phyloP scores from a whole-genome alignment of 2,329 filamentous ascomycete genomes.

The Cytospora mali region DNA sequence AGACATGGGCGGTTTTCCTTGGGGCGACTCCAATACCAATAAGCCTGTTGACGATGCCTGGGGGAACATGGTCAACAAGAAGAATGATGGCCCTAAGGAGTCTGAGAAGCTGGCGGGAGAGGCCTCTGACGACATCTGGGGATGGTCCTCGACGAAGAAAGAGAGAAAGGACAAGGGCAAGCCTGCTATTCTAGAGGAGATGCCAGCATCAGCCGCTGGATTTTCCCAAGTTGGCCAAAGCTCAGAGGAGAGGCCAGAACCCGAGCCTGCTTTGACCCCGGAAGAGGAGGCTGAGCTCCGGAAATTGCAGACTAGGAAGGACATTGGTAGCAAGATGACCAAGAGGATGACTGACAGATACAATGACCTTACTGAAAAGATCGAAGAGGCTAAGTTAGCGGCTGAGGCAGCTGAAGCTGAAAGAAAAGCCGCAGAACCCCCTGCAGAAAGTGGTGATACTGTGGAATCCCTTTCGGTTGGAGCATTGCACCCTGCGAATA shows the following conservation, averaged over 20 bases:
- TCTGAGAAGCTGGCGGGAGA: slow-evolving; percentile 29
- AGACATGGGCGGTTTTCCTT: slow-evolving; percentile 37
- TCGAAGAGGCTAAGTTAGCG: slow-evolving; percentile 14
- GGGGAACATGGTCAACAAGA: slow-evolving; percentile 28
- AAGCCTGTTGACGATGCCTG: slow-evolving; percentile 41
- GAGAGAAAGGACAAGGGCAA: slow-evolving; percentile 37
- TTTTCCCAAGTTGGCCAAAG: background rate
- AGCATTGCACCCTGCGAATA: background rate
- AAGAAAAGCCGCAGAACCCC: slow-evolving; percentile 1
- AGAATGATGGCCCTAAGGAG: slow-evolving; percentile 35
- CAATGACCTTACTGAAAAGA: slow-evolving; percentile 21
- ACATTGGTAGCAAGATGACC: slow-evolving; percentile 14
- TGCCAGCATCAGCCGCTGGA: slow-evolving; percentile 21
- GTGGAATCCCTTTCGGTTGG: background rate
- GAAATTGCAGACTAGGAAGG: slow-evolving; percentile 23
- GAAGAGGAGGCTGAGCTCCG: slow-evolving; percentile 40
- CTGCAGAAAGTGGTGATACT: background rate
- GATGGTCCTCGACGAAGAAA: slow-evolving; percentile 28
- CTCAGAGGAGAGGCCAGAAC: background rate
- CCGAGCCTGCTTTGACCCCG: slow-evolving; percentile 22
- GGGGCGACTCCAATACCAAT: slow-evolving; percentile 40
- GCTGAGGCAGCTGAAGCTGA: slow-evolving; percentile 15
- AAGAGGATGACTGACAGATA: slow-evolving; percentile 22
- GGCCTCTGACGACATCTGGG: slow-evolving; percentile 28
- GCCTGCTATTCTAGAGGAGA: slow-evolving; percentile 27